Evolutionary conservation across 2,329 filamentous ascomycete species (phyloP).

Genomic region (Lecanosticta acicola): DNA sequence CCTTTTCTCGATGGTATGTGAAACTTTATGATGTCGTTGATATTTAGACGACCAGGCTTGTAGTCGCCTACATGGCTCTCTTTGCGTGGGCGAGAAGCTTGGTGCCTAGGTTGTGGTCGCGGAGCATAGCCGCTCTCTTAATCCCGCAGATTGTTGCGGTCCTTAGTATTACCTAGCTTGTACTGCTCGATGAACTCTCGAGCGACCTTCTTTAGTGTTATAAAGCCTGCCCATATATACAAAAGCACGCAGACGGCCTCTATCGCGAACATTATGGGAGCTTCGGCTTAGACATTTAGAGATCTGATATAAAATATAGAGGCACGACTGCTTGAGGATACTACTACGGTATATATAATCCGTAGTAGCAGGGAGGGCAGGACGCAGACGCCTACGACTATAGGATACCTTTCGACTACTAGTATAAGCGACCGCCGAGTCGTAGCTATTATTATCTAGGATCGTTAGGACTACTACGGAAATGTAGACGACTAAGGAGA

Average conservation of each 20-base stretch:
- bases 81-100: neutral
- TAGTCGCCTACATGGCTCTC: slow-evolving; percentile 14
- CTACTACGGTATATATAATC: slow-evolving; percentile 31
- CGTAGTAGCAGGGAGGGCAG: slow-evolving; percentile 31
- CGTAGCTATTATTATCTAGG: too few species aligned
- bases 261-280: slow-evolving; percentile 28
- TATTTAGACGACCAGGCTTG: slow-evolving; percentile 15
- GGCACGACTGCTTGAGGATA: slow-evolving; percentile 15
- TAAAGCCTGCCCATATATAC: slow-evolving; percentile 20
- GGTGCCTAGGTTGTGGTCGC: neutral
- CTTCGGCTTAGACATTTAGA: slow-evolving; percentile 19
- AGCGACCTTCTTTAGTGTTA: slow-evolving; percentile 15
- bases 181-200: neutral
- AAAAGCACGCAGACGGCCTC: slow-evolving; percentile 21
- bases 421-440: too few species aligned
- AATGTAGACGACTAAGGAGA: too few species aligned
- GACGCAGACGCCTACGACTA: slow-evolving; percentile 22
- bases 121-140: neutral
- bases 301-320: slow-evolving; percentile 18
- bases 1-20: too few species aligned
- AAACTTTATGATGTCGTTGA: slow-evolving; percentile 13
- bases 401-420: slow-evolving; percentile 16
- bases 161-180: slow-evolving; percentile 1
- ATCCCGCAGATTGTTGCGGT: neutral
- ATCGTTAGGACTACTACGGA: too few species aligned